Percentiles rank a stretch among this genome's conserved stretches.
Evolutionary conservation across 2,329 filamentous ascomycete genomes (phyloP).

Genomic region (Scolecobasidium constrictum): DNA sequence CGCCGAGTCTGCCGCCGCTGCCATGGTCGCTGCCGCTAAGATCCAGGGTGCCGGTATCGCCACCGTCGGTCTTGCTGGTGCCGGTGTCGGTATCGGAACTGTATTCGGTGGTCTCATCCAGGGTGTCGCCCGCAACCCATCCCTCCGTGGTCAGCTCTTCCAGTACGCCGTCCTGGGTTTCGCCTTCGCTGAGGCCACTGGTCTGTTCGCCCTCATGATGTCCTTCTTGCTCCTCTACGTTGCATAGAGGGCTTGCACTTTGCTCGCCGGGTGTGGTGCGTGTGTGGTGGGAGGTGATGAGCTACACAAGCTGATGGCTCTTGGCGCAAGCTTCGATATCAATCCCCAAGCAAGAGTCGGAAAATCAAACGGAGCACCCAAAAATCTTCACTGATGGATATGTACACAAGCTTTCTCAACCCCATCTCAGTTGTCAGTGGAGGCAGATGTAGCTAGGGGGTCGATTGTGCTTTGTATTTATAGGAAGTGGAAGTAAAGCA

Average conservation of each 20-base stretch:
- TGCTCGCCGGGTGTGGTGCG: constrained; percentile 2
- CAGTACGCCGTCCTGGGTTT: constrained; percentile 92
- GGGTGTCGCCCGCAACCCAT: constrained; percentile 87
- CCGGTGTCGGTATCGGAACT: constrained; percentile 92
- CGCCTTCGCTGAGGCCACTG: constrained; percentile 87
- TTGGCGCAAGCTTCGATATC: too few relatives aligned
- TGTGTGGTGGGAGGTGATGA: too few relatives aligned
- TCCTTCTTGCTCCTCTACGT: constrained; percentile 32
- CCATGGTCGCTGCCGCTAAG: constrained; percentile 31
- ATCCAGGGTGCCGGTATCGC: constrained; percentile 41
- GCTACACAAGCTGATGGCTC: too few relatives aligned
- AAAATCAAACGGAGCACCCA: too few relatives aligned
- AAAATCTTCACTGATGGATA: too few relatives aligned
- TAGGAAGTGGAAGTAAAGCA: not conserved
- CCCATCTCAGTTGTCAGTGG: not conserved
- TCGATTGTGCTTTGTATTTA: not conserved
- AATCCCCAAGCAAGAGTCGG: not conserved
- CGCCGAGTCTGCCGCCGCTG: constrained; percentile 29
- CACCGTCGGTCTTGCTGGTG: constrained; percentile 85
- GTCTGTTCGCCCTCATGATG: constrained; percentile 47
- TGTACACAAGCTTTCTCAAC: not conserved
- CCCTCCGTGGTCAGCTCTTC: constrained; percentile 89
- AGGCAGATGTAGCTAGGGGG: not conserved
- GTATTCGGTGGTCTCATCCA: constrained; percentile 85
- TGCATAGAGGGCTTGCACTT: constrained; percentile 6